Evolutionary conservation across 2,329 filamentous ascomycete species (phyloP), one percentile per base, ranked within the genome.

Genomic region (Epichloe elymi): DNA sequence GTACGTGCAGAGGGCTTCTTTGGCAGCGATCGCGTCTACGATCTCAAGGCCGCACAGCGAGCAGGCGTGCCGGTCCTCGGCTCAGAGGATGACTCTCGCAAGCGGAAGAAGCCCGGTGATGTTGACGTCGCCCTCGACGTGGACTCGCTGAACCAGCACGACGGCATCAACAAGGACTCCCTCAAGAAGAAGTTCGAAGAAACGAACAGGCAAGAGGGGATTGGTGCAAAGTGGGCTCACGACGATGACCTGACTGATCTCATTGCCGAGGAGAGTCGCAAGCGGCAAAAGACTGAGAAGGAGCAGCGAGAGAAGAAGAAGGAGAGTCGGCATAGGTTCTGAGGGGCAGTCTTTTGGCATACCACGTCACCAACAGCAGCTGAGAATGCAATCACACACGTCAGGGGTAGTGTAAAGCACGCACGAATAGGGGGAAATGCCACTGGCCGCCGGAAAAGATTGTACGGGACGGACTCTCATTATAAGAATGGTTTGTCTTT

Each of bases 91-190:
- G 81, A 89, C 51, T 75, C 68, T 23, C 74, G 87, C 61, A 93
- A 94, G 71, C 80, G 88, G 61, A 98, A 97, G 80, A 95, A 96
- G 77, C 90, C 86, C 4, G 93, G 91, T 40, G 93, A 98, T 65
- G 79, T 98, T 23, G 93, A 98, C 59, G 85, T 97, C 30, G 88
- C 89, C 23, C 81, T 98, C 56, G 89, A 97, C 60, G 80, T 88
- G 5, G 91, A 97, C 63, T 78, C 85, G 38, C 67, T 98, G 54
- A 80, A 80, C 56, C 75, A 79, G 40, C 78, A 83, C 54, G 88
- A 88, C 58, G 86, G 84, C 43, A 76, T 97, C 61, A 85, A 79
- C 68, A 95, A 91, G 66, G 90, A 95, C 26, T 86, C 90, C 59
- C 67, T 98, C 60, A 79, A 78, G 78, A 65, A 78, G 61, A 78